Conservation (phyloP, 768 basidiomycete species). For the Boletus vermiculosoides region DNA sequence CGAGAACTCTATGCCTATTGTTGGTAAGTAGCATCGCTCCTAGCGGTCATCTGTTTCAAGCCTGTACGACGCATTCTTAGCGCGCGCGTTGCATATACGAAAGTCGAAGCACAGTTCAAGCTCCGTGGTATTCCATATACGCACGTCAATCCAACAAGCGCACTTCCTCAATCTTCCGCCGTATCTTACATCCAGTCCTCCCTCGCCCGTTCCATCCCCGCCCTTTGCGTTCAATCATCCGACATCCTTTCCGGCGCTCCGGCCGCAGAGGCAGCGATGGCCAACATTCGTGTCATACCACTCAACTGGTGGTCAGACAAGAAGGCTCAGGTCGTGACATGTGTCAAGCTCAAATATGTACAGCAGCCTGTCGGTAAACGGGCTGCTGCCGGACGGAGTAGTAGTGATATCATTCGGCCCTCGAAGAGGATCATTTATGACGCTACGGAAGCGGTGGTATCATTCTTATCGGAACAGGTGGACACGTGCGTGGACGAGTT, state of each 20-base stretch:
- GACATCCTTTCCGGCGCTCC: slow-evolving; percentile 81
- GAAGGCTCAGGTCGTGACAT: slow-evolving; percentile 80
- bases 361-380: slow-evolving; percentile 79
- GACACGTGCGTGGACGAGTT: slow-evolving; percentile 89
- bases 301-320: slow-evolving; percentile 90
- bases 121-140: slow-evolving; percentile 73
- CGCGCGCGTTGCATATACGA: slow-evolving; percentile 87
- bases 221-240: slow-evolving; percentile 76
- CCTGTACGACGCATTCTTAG: slow-evolving; percentile 36
- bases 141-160: slow-evolving; percentile 61
- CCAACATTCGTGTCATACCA: slow-evolving; percentile 85
- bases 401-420: slow-evolving; percentile 65
- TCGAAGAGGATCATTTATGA: slow-evolving; percentile 90
- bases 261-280: slow-evolving; percentile 90
- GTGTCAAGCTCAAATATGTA: slow-evolving; percentile 87
- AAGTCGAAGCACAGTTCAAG: slow-evolving; percentile 86
- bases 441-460: slow-evolving; percentile 82
- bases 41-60: background rate
- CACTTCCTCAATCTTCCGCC: slow-evolving; percentile 42
- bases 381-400: slow-evolving; percentile 50
- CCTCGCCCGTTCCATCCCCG: slow-evolving; percentile 75
- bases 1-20: slow-evolving; percentile 85
- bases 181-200: slow-evolving; percentile 65
- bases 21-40: slow-evolving; percentile 52
- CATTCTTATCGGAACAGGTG: slow-evolving; percentile 83